These are phyloP conservation scores for Venustampulla echinocandica DNA, from an alignment of 495 filamentous ascomycete genomes.

Conservation along the genomic window DNA sequence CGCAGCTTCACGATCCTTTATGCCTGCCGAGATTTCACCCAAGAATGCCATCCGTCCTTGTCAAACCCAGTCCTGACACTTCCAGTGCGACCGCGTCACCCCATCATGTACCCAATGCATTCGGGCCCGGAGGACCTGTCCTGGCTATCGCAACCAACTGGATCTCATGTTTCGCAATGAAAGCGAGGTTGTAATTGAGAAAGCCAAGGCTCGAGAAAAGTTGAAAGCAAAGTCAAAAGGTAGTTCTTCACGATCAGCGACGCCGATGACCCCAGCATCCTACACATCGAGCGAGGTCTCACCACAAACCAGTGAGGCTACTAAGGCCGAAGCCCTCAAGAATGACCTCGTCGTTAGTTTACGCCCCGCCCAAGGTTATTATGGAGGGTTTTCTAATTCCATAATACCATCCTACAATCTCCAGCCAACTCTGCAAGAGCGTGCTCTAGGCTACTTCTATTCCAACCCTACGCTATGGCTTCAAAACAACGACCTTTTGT, in stretches of 20 bases:
- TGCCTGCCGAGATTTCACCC: background rate
- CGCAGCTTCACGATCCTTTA: background rate
- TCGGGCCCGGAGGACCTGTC: constrained; percentile 52
- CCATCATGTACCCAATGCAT: constrained; percentile 61
- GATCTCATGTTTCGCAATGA: constrained; percentile 69
- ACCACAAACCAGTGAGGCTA: background rate
- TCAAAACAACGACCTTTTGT: constrained; percentile 25
- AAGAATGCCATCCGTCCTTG: background rate
- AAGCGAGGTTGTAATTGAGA: constrained; percentile 57
- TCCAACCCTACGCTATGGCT: constrained; percentile 30
- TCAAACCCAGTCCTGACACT: constrained; percentile 5
- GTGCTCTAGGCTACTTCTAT: constrained; percentile 37
- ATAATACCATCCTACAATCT: background rate
- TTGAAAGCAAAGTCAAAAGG: constrained; percentile 30
- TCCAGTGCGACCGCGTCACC: constrained; percentile 57
- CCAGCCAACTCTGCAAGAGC: constrained; percentile 25
- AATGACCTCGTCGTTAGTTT: background rate
- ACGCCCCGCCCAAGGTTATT: background rate
- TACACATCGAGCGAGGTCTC: background rate
- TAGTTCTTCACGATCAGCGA: background rate
- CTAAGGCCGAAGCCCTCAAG: background rate
- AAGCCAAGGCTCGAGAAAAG: constrained; percentile 35
- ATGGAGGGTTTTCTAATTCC: background rate
- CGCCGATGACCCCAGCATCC: background rate
- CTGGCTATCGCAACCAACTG: constrained; percentile 62